Conservation (phyloP, 2,329 filamentous ascomycete species). For the Fusarium decemcellulare region DNA sequence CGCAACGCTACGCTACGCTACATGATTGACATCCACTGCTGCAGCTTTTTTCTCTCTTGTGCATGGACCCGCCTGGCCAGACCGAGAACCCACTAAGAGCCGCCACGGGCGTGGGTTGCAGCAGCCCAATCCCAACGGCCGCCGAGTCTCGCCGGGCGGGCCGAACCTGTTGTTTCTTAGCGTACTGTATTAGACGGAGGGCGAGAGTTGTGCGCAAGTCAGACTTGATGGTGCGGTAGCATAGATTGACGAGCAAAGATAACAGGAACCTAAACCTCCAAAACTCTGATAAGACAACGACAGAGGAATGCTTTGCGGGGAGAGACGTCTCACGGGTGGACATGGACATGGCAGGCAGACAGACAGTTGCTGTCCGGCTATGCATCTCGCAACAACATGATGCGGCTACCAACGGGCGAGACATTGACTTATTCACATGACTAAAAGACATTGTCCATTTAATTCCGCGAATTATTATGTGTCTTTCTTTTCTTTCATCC, state of each 20-base stretch:
- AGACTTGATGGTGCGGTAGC: too few relatives aligned
- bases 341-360: background rate
- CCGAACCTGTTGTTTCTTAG: slow-evolving; percentile 27
- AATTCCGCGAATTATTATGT: too few relatives aligned
- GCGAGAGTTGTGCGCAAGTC: background rate
- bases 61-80: slow-evolving; percentile 27
- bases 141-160: slow-evolving; percentile 36
- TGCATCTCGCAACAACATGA: too few relatives aligned
- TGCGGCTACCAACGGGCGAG: too few relatives aligned
- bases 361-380: background rate
- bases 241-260: background rate
- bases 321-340: background rate
- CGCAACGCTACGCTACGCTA: slow-evolving; percentile 4
- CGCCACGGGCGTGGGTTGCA: slow-evolving; percentile 28
- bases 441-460: too few relatives aligned
- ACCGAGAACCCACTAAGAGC: slow-evolving; percentile 32
- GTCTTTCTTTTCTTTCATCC: too few relatives aligned
- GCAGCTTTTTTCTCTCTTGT: slow-evolving; percentile 26
- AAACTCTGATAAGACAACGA: too few relatives aligned
- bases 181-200: slow-evolving; percentile 10
- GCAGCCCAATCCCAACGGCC: slow-evolving; percentile 28
- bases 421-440: too few relatives aligned
- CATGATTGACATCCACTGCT: slow-evolving; percentile 16
- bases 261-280: background rate
- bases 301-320: too few relatives aligned